phyloP scores from a whole-genome alignment of 768 basidiomycete species.

The Grammothele lineata region DNA sequence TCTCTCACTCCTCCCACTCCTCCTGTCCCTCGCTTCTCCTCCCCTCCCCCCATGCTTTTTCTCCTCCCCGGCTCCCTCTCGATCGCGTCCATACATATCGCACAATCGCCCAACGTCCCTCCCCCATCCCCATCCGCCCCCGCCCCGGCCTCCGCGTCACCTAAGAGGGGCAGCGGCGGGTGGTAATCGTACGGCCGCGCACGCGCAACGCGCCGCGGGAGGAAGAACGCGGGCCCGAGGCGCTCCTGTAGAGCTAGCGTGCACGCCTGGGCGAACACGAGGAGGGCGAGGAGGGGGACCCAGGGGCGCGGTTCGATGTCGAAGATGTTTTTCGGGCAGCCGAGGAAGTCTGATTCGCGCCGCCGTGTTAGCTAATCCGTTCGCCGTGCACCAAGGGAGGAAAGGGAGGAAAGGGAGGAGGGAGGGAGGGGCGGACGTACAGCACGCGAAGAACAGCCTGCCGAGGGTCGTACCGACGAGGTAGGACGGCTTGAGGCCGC shows the following conservation, averaged over 20 bases:
- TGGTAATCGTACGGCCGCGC: conserved; percentile 80
- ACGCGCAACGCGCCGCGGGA: conserved; percentile 60
- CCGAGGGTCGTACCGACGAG: conserved; percentile 72
- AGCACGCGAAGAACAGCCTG: conserved; percentile 66
- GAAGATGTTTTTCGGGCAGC: conserved; percentile 81
- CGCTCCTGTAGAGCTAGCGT: conserved; percentile 69
- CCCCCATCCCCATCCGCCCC: no score
- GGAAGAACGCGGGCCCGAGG: conserved; percentile 81
- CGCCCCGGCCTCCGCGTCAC: conserved; percentile 75
- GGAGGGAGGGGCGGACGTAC: conserved; percentile 43
- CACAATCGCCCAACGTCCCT: conserved; percentile 83
- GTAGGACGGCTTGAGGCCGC: conserved; percentile 67
- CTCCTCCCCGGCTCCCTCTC: conserved; percentile 2
- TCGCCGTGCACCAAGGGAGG: no score
- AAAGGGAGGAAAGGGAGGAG: no score
- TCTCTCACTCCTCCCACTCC: no score
- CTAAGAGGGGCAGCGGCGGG: conserved; percentile 61
- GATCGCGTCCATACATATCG: conserved; percentile 59
- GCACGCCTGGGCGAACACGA: conserved; percentile 59
- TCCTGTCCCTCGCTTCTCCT: no score
- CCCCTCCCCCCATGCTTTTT: no score
- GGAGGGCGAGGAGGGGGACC: conserved; percentile 54
- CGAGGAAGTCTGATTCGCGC: conserved; percentile 62
- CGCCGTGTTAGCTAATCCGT: not conserved
- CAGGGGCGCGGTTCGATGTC: conserved; percentile 72